Evolutionary conservation across 2,329 filamentous ascomycete genomes (phyloP), one percentile per base, ranked within the genome.

Genomic region (Penicillium sp.): DNA sequence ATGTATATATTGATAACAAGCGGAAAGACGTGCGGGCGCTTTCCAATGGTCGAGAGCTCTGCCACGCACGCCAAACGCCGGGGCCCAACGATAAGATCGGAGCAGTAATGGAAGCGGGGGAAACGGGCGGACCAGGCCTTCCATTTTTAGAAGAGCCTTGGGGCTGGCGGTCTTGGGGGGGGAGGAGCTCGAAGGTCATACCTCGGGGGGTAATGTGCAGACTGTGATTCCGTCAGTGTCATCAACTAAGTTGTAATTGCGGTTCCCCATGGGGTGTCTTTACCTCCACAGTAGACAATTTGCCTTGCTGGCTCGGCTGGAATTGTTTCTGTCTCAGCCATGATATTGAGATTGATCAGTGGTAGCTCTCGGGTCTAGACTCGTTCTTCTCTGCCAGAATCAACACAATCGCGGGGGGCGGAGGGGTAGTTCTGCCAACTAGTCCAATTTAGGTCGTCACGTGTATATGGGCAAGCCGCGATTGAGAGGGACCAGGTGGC

Each of bases 121-220:
- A 31, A 36, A 12, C 9, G 9, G 19, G 14, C 11, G 25, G 30
- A 33, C 41, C 14, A 7, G 16, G 16, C 22, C 22, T 11, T 45
- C 37, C 14, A n/a, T 4, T 42, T 29, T 16, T 6, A n/a, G n/a
- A 2, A 11, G 33, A n/a, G 12, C 16, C 42, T n/a, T n/a, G 16
- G 27, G 39, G 19, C 35, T 46, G 28, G 16, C 27, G 19, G 10
- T n/a, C 12, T 16, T 2, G 22, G 22, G 22, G 27, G 19, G 16
- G 9, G 12, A 11, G 29, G 11, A 34, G 19, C 16, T 49, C 38
- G 34, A 53, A 33, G 12, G 19, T 44, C 76, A 70, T 82, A 84
- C 82, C 80, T 86, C 83, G 62, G 82, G 81, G 53, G 83, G 83
- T 56, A 86, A 71, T 56, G 77, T 78, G 74, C 83, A 86, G 54